Base-by-base conservation (phyloP, 345 rosid genomes). In the Turnera subulata region DNA sequence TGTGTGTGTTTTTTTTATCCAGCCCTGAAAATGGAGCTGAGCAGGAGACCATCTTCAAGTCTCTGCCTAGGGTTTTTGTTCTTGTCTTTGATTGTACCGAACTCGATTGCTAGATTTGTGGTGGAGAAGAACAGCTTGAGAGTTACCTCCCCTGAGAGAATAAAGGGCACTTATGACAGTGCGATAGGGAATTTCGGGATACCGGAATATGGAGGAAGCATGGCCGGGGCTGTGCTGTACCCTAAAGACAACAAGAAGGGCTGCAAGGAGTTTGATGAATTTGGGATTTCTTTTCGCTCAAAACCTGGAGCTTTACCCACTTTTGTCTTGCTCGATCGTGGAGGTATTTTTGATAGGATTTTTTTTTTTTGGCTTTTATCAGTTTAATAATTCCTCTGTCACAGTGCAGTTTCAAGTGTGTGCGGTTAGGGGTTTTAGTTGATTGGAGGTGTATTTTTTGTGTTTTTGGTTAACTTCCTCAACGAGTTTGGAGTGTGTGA, bases 101-200 rank as follows among this genome's bases (percentile, higher is more conserved):
- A 49, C 25, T 58, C 58, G 6, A 61, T 62, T 37, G 86, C 77
- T 46, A 74, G 88, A 71, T 93, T 93, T 65, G 96, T 93, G 58
- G 99, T 93, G 66, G 99, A 93, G 82, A 93, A 93, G 83, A 93
- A 93, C 71, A 93, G 91, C 58, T 70, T 93, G 72, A 74, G 74
- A 68, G 91, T 93, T 55, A 79, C 88, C 0, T 93, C 97, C 6
- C 99, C 97, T 44, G 99, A 93, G 38, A 89, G 81, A 67, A 87
- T 93, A 11, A 89, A 82, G 65, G 99, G 96, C 6, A 81, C 73
- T 6, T 78, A 89, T 54, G 96, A 93, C 53, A 85, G 88, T 74
- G 99, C 97, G 13, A 93, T 93, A 53, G 99, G 97, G 1, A 93
- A 93, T 80, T 93, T 93, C 19, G 99, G 99, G 80, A 87, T 93